Base-by-base conservation (phyloP, 345 rosid species). In the Rubroshorea leprosula region DNA sequence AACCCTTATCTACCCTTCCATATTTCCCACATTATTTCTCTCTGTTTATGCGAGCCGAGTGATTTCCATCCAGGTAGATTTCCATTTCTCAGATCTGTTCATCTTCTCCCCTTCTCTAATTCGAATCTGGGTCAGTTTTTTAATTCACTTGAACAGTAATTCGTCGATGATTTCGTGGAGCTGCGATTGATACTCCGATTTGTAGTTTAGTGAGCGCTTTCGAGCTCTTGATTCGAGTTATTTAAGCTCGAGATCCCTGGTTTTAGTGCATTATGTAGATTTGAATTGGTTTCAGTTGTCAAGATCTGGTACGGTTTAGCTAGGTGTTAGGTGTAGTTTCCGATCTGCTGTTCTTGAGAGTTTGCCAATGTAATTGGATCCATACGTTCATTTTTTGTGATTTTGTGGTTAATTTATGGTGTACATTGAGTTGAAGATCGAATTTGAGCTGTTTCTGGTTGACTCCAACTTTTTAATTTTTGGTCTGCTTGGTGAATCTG, bases 111-210 rank as follows among this genome's bases (percentile, higher is more conserved):
- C 44, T 39, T 50, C 26, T 47, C 65, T 39, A 55, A 73, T 78
- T 65, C 70, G 72, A 39, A 25, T 66, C 61, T 67, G 18, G 48
- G 66, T 63, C 61, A 47, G 62, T 35, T 71, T 53, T 8, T 48
- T 6, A 20, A 12, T 21, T 2, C 14, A 14, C 15, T 56, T 38
- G n/a, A n/a, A n/a, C n/a, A n/a, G 20, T 0, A 44, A 51, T 61
- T 49, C 62, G 26, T 72, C 75, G 83, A 75, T 72, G 13, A 14
- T 54, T 54, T 17, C 72, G 49, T 62, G 54, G 65, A 25, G 31
- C n/a, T n/a, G n/a, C n/a, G n/a, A n/a, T n/a, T n/a, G n/a, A 43
- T 67, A 25, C 58, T 49, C 29, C 26, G 19, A 51, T 72, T 72
- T 35, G 63, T 55, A 8, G 25, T 57, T 69, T 57, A 19, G 21